Base-by-base conservation (phyloP, 2,329 filamentous ascomycete species). In the Huntiella moniliformis region DNA sequence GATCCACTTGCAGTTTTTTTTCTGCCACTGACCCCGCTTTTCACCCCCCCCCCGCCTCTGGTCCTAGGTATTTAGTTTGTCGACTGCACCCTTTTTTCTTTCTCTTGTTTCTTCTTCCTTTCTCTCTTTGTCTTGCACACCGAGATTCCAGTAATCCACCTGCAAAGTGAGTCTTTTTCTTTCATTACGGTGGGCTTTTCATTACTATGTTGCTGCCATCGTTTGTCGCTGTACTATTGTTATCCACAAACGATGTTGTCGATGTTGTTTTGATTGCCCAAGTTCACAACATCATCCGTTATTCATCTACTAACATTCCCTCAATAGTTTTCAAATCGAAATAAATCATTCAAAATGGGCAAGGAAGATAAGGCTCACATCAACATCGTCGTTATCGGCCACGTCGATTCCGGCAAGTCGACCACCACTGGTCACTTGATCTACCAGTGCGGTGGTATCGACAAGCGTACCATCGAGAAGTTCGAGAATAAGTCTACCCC, bases 401-500 rank as follows among this genome's bases (percentile, higher is more conserved):
- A 94, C 80, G 87, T 94, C 84, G 86, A 94, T 73, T 93, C 86
- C 69, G 88, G 87, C 74, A 95, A 95, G 81, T 94, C 87, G 60
- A 95, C 87, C 68, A 95, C 87, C 66, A 82, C 69, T 60, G 77
- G 79, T 68, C 79, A 88, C 76, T 80, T 98, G 79, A 96, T 98
- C 83, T 96, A 96, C 86, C 88, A 98, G 82, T 96, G 91, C 77
- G 91, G 91, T 82, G 91, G 91, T 85, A 98, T 96, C 66, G 91
- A 98, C 84, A 86, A 88, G 79, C 88, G 91, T 86, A 96, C 88
- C 70, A 98, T 98, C 67, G 91, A 98, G 82, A 98, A 98, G 83
- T 98, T 98, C 80, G 91, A 98, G 87, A 98, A 98, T 92, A 70
- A 66, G 77, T 65, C 50, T 46, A 41, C 42, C 45, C 48, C 16